Evolutionary conservation across 345 rosid genomes (phyloP).

Genomic region (Crucihimalaya himalaica): DNA sequence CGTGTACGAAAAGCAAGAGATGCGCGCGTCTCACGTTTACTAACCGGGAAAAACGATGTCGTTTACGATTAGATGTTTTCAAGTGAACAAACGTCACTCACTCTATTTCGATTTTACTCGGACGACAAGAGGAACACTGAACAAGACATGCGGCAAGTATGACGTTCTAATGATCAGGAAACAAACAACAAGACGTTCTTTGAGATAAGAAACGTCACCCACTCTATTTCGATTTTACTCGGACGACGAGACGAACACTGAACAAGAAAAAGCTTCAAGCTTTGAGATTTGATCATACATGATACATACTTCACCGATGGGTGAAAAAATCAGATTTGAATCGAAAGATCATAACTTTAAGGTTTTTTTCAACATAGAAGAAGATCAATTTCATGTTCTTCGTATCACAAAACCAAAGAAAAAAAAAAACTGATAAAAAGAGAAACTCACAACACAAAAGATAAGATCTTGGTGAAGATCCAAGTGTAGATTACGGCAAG

Average conservation of each 20-base stretch:
- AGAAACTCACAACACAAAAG: constrained; percentile 54
- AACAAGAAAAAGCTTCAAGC: background rate
- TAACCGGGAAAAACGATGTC: background rate
- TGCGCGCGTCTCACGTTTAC: constrained; percentile 35
- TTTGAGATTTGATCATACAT: background rate
- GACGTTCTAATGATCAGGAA: rapidly evolving
- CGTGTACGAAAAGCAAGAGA: constrained; percentile 49
- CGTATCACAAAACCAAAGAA: constrained; percentile 16
- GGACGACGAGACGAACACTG: background rate
- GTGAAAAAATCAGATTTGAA: constrained; percentile 7
- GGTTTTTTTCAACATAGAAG: constrained; percentile 26
- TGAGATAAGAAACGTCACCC: background rate
- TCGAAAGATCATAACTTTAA: background rate
- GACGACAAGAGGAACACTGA: constrained; percentile 4
- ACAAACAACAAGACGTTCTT: constrained; percentile 12
- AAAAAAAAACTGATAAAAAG: too few species aligned
- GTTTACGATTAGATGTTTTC: background rate
- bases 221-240: background rate
- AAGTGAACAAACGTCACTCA: constrained; percentile 39
- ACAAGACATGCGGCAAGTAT: too few species aligned
- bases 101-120: background rate
- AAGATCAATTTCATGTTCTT: constrained; percentile 26
- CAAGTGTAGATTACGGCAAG: constrained; percentile 84
- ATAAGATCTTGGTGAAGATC: constrained; percentile 80
- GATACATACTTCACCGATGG: constrained; percentile 30